Evolutionary conservation across 441 rosid species (phyloP).

Genomic region (Gossypium gossypioides): DNA sequence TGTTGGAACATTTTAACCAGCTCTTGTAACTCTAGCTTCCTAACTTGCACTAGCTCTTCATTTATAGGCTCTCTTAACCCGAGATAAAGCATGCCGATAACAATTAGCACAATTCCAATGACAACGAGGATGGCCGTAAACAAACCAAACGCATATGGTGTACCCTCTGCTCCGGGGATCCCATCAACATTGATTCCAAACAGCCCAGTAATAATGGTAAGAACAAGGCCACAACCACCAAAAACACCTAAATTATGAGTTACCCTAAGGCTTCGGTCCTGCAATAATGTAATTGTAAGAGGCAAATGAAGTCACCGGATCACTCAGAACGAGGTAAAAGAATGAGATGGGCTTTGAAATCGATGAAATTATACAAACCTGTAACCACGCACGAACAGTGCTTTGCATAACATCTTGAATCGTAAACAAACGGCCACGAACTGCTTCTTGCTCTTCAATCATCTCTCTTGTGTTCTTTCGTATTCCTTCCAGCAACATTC

Average conservation of each 20-base stretch:
- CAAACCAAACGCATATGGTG: constrained; percentile 84
- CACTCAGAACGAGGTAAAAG: background rate
- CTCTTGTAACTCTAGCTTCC: constrained; percentile 70
- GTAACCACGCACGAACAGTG: constrained; percentile 93
- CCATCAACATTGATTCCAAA: constrained; percentile 98
- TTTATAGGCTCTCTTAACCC: constrained; percentile 62
- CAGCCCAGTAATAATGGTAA: constrained; percentile 63
- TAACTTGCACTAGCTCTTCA: constrained; percentile 55
- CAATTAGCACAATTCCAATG: constrained; percentile 50
- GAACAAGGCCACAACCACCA: constrained; percentile 89
- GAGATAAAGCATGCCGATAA: constrained; percentile 57
- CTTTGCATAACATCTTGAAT: constrained; percentile 97
- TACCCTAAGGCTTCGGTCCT: constrained; percentile 81
- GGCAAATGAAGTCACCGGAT: background rate
- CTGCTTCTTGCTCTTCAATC: constrained; percentile 98
- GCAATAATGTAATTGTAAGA: constrained; percentile 11
- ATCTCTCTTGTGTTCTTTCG: constrained; percentile 72
- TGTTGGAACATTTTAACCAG: constrained; percentile 84
- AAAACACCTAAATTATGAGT: constrained; percentile 86
- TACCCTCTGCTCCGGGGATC: constrained; percentile 62
- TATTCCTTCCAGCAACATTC: constrained; percentile 47
- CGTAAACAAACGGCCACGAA: constrained; percentile 86
- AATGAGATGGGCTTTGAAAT: background rate
- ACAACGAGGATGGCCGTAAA: constrained; percentile 47
- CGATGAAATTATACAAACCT: constrained; percentile 34